Base-by-base conservation (phyloP, 495 filamentous ascomycete species). In the Entonaema liquescens region DNA sequence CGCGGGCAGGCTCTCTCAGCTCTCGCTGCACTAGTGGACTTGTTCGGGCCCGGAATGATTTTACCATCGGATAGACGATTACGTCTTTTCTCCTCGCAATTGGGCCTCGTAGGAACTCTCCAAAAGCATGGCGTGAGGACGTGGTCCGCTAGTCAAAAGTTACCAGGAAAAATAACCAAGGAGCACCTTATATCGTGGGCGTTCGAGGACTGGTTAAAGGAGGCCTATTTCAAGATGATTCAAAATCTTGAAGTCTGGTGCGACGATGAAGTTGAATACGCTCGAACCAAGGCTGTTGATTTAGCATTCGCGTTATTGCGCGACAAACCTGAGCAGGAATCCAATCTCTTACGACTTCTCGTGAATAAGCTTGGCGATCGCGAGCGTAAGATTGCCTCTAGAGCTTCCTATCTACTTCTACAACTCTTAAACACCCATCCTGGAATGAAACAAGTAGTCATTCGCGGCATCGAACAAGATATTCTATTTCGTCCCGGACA, bases 291-390 rank as follows among this genome's bases (percentile, higher is more conserved):
- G 63, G 92, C 95, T 13, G 83, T 98, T 15, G 94, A 92, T 55
- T 95, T 95, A 59, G 90, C 97, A 31, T 97, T 87, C 74, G 93
- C 95, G 68, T 83, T 99, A 13, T 84, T 99, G 31, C 93, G 91
- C 77, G 93, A 95, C 79, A 99, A 98, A 79, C 95, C 95, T 1
- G 95, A 99, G 78, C 96, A 99, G 76, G 95, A 99, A 79, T 90
- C 94, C 35, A 99, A 99, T 76, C 83, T 99, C 44, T 83, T 99
- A 53, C 87, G 96, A 44, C 83, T 99, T 36, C 78, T 99, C 56
- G 93, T 98, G 42, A 98, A 99, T 81, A 98, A 98, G 78, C 89
- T 98, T 19, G 94, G 95, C 68, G 95, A 99, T 75, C 90, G 89
- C 1, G 91, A 95, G 59, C 95, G 93, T 78, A 98, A 98, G 79